Conservation (phyloP, 2,329 filamentous ascomycete genomes). For the Clonostachys rhizophaga region DNA sequence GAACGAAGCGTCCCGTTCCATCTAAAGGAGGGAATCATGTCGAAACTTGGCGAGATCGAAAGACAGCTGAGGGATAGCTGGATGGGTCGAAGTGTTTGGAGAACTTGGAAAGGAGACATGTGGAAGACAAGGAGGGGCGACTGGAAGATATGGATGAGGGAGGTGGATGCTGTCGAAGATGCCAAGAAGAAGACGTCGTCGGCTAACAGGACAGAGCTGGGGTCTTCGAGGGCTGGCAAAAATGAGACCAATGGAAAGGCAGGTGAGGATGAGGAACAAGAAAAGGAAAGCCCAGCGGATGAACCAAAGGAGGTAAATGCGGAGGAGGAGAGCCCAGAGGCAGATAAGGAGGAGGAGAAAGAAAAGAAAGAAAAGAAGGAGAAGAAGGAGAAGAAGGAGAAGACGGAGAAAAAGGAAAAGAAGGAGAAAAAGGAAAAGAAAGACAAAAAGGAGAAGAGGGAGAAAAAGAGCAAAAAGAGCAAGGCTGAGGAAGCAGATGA, state of each 20-base stretch:
- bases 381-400: background rate
- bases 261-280: slow-evolving; percentile 7
- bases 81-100: slow-evolving; percentile 52
- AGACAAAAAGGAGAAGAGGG: background rate
- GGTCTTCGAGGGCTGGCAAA: background rate
- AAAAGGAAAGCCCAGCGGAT: slow-evolving; percentile 6
- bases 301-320: background rate
- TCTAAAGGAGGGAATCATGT: slow-evolving; percentile 51
- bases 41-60: slow-evolving; percentile 41
- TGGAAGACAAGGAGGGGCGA: slow-evolving; percentile 48
- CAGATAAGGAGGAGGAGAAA: slow-evolving; percentile 6
- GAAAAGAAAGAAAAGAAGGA: background rate
- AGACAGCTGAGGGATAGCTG: slow-evolving; percentile 44
- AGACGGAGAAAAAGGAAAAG: background rate
- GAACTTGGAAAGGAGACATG: slow-evolving; percentile 52
- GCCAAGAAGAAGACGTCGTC: slow-evolving; percentile 5
- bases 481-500: slow-evolving; percentile 1
- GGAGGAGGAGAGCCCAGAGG: background rate
- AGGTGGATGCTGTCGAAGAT: slow-evolving; percentile 22
- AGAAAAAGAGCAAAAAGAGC: slow-evolving; percentile 8
- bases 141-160: slow-evolving; percentile 54
- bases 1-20: slow-evolving; percentile 49
- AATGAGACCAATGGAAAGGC: background rate
- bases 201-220: slow-evolving; percentile 1
- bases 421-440: slow-evolving; percentile 1